These are phyloP conservation scores for Aspergillus panamensis DNA, from an alignment of 495 filamentous ascomycete genomes.

Conservation along the genomic window DNA sequence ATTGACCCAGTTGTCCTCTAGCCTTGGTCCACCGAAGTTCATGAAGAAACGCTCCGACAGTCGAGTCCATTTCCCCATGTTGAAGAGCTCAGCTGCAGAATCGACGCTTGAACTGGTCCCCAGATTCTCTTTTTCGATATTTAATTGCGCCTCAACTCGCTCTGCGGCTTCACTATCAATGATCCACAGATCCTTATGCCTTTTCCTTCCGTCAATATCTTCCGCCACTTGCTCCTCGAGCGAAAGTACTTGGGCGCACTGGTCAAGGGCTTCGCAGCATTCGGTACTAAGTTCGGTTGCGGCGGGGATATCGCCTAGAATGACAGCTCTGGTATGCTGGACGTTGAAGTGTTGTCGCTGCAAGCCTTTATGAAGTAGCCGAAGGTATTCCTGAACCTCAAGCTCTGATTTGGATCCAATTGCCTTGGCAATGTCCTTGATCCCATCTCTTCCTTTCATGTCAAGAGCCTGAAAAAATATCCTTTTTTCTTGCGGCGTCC, in stretches of 20 bases:
- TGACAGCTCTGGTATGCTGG: slow-evolving; percentile 23
- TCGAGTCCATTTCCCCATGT: slow-evolving; percentile 56
- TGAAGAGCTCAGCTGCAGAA: slow-evolving; percentile 56
- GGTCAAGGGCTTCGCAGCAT: slow-evolving; percentile 63
- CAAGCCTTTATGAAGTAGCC: slow-evolving; percentile 52
- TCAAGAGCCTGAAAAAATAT: slow-evolving; percentile 62
- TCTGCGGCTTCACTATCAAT: slow-evolving; percentile 46
- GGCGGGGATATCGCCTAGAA: slow-evolving; percentile 55
- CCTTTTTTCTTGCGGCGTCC: slow-evolving; percentile 68
- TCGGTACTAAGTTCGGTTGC: slow-evolving; percentile 69
- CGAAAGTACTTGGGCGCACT: slow-evolving; percentile 59
- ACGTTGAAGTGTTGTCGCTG: slow-evolving; percentile 31
- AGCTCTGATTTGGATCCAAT: slow-evolving; percentile 69
- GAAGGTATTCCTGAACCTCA: slow-evolving; percentile 68
- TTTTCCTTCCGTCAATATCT: slow-evolving; percentile 47
- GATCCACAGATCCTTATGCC: slow-evolving; percentile 55
- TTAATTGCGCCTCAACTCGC: slow-evolving; percentile 32
- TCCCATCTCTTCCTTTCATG: slow-evolving; percentile 57
- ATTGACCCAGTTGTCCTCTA: slow-evolving; percentile 64
- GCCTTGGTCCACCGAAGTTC: slow-evolving; percentile 55
- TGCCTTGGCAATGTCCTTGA: slow-evolving; percentile 55
- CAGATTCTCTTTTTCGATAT: background rate
- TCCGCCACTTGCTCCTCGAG: slow-evolving; percentile 56
- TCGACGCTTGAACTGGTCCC: slow-evolving; percentile 24
- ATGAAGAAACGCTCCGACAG: slow-evolving; percentile 71